Percentiles rank a stretch among this genome's conserved stretches.
Conservation (phyloP, 768 basidiomycete species). For the Tricholoma sp. region DNA sequence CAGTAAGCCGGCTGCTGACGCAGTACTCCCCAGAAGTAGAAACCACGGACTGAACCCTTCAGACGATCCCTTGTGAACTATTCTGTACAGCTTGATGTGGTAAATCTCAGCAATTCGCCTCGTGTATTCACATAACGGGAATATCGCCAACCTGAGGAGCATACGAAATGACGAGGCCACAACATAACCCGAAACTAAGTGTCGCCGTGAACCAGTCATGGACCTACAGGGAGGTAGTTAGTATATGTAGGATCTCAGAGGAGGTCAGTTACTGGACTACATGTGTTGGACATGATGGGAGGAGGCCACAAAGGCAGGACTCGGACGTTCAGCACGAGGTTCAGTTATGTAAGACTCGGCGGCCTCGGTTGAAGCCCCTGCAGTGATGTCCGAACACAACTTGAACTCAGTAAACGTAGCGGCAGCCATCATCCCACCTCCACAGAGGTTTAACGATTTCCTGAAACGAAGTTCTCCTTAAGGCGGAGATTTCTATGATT, state of each 20-base stretch:
- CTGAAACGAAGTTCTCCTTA: no score
- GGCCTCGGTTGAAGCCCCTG: no score
- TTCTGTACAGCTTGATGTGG: conserved; percentile 60
- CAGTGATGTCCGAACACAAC: no score
- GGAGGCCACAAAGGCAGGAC: no score
- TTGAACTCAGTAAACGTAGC: no score
- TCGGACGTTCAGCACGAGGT: no score
- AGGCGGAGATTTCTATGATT: no score
- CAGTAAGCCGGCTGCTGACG: conserved; percentile 74
- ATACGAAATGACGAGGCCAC: conserved; percentile 79
- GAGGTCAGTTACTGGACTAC: conserved; percentile 1
- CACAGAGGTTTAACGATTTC: no score
- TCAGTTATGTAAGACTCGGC: no score
- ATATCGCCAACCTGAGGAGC: conserved; percentile 58
- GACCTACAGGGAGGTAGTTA: conserved; percentile 33
- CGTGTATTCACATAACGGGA: background rate
- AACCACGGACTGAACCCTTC: conserved; percentile 93
- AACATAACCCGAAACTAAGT: conserved; percentile 58
- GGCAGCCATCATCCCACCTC: no score
- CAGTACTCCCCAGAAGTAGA: conserved; percentile 82
- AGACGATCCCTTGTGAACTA: conserved; percentile 70
- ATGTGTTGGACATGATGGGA: background rate
- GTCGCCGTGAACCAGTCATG: conserved; percentile 70
- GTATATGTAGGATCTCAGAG: no score
- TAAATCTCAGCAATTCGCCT: background rate